Base-by-base conservation (phyloP, 2,329 filamentous ascomycete genomes). In the Sordariomycetes sp. region DNA sequence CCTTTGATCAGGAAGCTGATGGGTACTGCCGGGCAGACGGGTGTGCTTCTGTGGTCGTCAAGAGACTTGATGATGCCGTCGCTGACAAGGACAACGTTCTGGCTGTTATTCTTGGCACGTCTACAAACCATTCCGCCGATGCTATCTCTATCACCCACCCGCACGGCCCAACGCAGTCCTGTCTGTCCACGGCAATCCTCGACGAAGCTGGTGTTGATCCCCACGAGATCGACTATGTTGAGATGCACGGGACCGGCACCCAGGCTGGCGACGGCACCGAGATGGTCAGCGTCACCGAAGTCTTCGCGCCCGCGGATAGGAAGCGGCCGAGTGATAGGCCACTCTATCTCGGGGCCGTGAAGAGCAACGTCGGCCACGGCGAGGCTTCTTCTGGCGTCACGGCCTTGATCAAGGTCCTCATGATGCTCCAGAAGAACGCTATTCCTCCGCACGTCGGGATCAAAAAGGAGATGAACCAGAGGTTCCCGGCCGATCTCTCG, bases 231-330 rank as follows among this genome's bases (percentile, higher is more conserved):
- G 84, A 84, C 68, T 95, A 92, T 65, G 84, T 95, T 10, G 90
- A 95, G 70, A 90, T 94, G 84, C 89, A 95, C 68, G 90, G 88
- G 15, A 95, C 90, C 2, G 90, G 90, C 35, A 95, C 89, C 0
- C 88, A 94, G 68, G 89, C 87, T 35, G 90, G 88, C 60, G 90
- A 95, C 65, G 84, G 83, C 8, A 86, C 83, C 3, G 90, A 96
- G 68, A 91, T 92, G 85, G 76, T 82, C 1, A 90, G 86, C 0
- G 86, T 95, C 54, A 82, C 84, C 2, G 70, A 74, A 54, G 71
- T 76, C 7, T 80, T 76, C 61, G 76, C 76, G 0, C 76, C 77
- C 5, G 70, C 72, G 1, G 66, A 74, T 28, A 70, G 72, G 20
- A 74, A 77, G 61, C 70, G 75, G 28, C 68, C 75, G 1, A 66